These are phyloP conservation scores for Epichloe uncinata DNA, from an alignment of 2,329 filamentous ascomycete genomes.

Conservation along the genomic window DNA sequence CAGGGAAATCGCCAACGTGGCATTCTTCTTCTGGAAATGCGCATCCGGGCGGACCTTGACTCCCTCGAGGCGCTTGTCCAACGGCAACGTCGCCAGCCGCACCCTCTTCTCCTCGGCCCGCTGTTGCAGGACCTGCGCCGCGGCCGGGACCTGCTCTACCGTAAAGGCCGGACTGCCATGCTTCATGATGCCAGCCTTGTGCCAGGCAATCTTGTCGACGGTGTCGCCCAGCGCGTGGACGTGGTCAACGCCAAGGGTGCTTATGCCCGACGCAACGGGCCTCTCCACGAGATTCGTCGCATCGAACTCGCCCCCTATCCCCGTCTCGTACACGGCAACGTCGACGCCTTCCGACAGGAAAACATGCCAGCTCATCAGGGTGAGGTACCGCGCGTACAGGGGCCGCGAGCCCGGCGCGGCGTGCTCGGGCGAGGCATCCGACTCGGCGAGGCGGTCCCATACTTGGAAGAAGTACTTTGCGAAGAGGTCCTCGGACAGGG, in stretches of 20 bases:
- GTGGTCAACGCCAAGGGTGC: conserved; percentile 57
- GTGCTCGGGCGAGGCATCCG: conserved; percentile 19
- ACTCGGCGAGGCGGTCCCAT: conserved; percentile 40
- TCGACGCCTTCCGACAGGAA: conserved; percentile 52
- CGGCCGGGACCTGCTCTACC: conserved; percentile 34
- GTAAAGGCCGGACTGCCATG: conserved; percentile 43
- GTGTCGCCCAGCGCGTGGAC: conserved; percentile 48
- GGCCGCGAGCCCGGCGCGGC: conserved; percentile 30
- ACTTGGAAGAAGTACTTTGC: conserved; percentile 55
- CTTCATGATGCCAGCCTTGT: conserved; percentile 63
- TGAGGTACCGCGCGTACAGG: conserved; percentile 48
- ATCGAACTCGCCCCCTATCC: conserved; percentile 58
- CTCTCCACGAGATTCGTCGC: conserved; percentile 51
- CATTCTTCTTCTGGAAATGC: conserved; percentile 46
- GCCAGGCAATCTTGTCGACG: conserved; percentile 56
- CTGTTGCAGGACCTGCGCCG: conserved; percentile 30
- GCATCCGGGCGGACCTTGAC: conserved; percentile 40
- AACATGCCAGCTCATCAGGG: conserved; percentile 52
- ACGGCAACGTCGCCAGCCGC: conserved; percentile 29
- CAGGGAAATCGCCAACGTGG: conserved; percentile 37
- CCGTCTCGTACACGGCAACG: conserved; percentile 51
- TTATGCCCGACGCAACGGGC: conserved; percentile 47
- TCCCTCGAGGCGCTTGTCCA: conserved; percentile 31
- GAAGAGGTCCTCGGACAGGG: conserved; percentile 45
- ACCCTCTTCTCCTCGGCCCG: conserved; percentile 42